Evolutionary conservation across 257 asterid species (phyloP).

Genomic region (Jacaranda mimosifolia): DNA sequence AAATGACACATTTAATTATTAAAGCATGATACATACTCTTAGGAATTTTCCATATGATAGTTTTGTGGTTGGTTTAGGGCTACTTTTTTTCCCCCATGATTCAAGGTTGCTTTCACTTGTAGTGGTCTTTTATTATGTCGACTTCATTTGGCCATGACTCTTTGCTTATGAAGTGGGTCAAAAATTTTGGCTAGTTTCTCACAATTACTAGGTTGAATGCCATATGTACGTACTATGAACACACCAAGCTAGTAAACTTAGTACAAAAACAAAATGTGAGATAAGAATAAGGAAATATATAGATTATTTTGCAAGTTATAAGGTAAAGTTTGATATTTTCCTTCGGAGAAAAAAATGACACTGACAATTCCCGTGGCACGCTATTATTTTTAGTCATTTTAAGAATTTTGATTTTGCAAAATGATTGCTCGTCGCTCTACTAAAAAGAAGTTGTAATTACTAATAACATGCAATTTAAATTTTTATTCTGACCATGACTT

Average conservation of each 20-base stretch:
- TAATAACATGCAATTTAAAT: too few species aligned
- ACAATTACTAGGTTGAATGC: background rate
- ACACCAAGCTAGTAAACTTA: background rate
- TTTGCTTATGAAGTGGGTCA: slow-evolving; percentile 16
- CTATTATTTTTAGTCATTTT: too few species aligned
- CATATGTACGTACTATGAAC: background rate
- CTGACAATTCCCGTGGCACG: too few species aligned
- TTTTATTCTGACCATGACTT: too few species aligned
- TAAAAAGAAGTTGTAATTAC: too few species aligned
- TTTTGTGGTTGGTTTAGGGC: slow-evolving; percentile 34
- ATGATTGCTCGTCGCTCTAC: too few species aligned
- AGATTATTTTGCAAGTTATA: too few species aligned
- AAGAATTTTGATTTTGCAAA: too few species aligned
- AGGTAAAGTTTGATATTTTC: too few species aligned
- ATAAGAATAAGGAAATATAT: too few species aligned
- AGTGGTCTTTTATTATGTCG: slow-evolving; percentile 21
- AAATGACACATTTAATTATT: slow-evolving; percentile 31
- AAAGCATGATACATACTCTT: slow-evolving; percentile 31
- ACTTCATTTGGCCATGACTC: slow-evolving; percentile 31
- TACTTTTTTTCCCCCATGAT: background rate
- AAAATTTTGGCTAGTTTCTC: slow-evolving; percentile 7
- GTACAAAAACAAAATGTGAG: too few species aligned
- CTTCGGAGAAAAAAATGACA: too few species aligned
- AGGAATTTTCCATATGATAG: slow-evolving; percentile 31
- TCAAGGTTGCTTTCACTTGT: slow-evolving; percentile 31